Percentiles rank a stretch among this genome's conserved stretches.
Conservation (phyloP, 2,329 filamentous ascomycete species). For the Helotiales sp. region DNA sequence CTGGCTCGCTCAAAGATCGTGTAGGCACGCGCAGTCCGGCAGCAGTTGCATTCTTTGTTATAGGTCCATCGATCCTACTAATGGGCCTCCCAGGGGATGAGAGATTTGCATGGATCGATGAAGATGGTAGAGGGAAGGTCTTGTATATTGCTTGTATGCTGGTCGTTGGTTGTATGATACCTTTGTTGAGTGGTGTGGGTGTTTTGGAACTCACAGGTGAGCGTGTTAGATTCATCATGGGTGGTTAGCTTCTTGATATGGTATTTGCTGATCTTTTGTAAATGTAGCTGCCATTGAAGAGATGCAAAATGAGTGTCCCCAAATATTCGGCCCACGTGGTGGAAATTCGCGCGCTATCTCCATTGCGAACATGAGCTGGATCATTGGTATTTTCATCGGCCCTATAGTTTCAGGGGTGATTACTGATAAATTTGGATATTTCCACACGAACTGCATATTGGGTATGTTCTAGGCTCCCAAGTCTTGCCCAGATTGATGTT, state of each 20-base stretch:
- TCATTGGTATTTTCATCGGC: not conserved
- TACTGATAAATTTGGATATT: not conserved
- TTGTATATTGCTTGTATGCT: not conserved
- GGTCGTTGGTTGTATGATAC: not conserved
- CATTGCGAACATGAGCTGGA: not conserved
- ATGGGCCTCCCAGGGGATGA: not conserved
- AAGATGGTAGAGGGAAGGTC: not conserved
- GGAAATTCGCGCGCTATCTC: not conserved
- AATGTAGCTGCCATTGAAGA: not conserved
- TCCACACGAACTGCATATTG: not conserved
- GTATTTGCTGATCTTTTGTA: not conserved
- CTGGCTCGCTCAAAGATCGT: not conserved
- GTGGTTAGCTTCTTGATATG: not conserved
- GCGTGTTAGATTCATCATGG: no score
- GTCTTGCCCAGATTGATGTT: not conserved
- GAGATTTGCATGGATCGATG: not conserved
- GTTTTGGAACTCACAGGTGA: not conserved
- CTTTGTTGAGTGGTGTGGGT: not conserved
- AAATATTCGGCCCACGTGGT: not conserved
- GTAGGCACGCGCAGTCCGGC: not conserved
- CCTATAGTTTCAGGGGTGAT: not conserved
- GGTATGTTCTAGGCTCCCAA: not conserved
- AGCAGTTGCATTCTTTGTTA: not conserved
- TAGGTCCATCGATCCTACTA: not conserved
- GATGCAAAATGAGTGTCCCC: not conserved